These are phyloP conservation scores for Sphaerulina vaccinii DNA, from an alignment of 2,329 filamentous ascomycete species.

Conservation along the genomic window DNA sequence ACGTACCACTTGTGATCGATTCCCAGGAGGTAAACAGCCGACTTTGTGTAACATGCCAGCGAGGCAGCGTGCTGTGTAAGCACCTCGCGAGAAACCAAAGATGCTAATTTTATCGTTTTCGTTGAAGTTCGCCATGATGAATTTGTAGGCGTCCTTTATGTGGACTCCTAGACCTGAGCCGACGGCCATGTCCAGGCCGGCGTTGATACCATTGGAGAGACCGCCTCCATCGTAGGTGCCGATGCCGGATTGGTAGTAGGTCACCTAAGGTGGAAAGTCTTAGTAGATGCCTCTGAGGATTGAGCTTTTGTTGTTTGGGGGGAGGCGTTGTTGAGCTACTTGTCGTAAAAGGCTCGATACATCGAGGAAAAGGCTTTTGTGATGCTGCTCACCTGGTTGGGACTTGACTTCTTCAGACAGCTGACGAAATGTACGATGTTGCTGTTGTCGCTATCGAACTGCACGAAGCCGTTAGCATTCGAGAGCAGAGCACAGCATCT, in stretches of 20 bases:
- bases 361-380: too few species aligned
- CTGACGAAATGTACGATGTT: constrained; percentile 48
- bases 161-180: constrained; percentile 44
- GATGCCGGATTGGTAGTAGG: constrained; percentile 49
- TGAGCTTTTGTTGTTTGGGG: too few species aligned
- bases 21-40: constrained; percentile 39
- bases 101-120: constrained; percentile 24
- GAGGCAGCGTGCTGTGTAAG: constrained; percentile 53
- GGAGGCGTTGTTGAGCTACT: too few species aligned
- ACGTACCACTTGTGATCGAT: constrained; percentile 37
- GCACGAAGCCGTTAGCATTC: background rate
- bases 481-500: background rate
- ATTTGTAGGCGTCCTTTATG: constrained; percentile 45
- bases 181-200: constrained; percentile 46
- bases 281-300: too few species aligned
- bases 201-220: constrained; percentile 41
- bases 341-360: too few species aligned
- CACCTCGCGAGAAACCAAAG: constrained; percentile 28
- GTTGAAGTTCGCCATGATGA: constrained; percentile 37
- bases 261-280: too few species aligned
- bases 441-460: constrained; percentile 46
- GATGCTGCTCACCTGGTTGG: too few species aligned
- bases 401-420: constrained; percentile 46
- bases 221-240: constrained; percentile 47
- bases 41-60: constrained; percentile 48